Evolutionary conservation across 306 rosid species (phyloP).

Genomic region (Alnus rubra): DNA sequence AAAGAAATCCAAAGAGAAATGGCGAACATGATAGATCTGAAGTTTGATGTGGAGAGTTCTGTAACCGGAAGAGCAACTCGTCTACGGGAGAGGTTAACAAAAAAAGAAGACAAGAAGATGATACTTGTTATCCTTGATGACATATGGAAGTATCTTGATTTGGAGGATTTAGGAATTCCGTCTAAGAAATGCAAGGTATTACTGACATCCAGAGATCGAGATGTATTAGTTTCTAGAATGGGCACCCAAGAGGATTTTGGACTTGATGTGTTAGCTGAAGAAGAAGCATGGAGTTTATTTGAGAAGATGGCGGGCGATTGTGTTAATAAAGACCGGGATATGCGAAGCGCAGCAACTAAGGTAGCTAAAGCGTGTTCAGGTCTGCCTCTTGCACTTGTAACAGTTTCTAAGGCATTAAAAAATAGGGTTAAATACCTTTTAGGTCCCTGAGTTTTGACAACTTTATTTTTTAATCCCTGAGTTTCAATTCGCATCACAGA

Average conservation of each 20-base stretch:
- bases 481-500: no score
- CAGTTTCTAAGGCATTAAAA: no score
- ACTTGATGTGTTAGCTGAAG: not conserved
- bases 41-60: not conserved
- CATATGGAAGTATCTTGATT: not conserved
- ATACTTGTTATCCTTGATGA: constrained; percentile 6
- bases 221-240: not conserved
- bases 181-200: not conserved
- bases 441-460: no score
- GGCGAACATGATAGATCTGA: not conserved
- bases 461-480: no score
- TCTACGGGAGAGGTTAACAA: not conserved
- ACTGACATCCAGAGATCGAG: not conserved
- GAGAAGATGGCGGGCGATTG: no score
- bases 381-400: no score
- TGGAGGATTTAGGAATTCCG: constrained; percentile 18
- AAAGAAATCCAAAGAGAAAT: not conserved
- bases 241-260: not conserved
- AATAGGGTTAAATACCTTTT: no score
- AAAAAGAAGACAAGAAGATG: not conserved
- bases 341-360: no score
- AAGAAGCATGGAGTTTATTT: no score
- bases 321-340: no score
- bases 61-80: not conserved
- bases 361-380: no score